These are phyloP conservation scores for Nicotiana sylvestris DNA, from an alignment of 257 asterid genomes.

Conservation along the genomic window DNA sequence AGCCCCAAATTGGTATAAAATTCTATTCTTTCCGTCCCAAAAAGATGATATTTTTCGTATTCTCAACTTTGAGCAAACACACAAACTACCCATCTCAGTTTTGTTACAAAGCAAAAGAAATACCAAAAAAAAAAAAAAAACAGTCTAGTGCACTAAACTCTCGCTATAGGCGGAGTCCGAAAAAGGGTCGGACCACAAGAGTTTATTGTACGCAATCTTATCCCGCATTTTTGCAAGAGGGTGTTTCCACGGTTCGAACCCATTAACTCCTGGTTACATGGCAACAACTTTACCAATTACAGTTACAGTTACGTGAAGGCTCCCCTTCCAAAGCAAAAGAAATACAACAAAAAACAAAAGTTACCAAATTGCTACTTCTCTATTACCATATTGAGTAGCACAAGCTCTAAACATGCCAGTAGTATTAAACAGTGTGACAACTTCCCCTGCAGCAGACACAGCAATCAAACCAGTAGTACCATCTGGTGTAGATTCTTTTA, in stretches of 20 bases:
- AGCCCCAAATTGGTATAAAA: no score
- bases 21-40: no score
- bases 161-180: no score
- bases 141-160: no score
- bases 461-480: slow-evolving; percentile 70
- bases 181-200: no score
- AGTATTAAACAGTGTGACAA: slow-evolving; percentile 64
- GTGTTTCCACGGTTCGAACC: no score
- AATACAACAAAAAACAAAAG: not conserved
- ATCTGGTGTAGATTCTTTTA: slow-evolving; percentile 47
- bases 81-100: not conserved
- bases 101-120: not conserved
- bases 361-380: slow-evolving; percentile 64
- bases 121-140: not conserved
- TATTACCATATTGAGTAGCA: slow-evolving; percentile 66
- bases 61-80: not conserved
- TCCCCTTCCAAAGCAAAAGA: not conserved
- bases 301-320: no score
- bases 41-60: no score
- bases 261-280: no score
- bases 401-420: slow-evolving; percentile 87
- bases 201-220: no score
- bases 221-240: no score
- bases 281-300: no score
- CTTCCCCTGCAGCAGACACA: slow-evolving; percentile 76